A percentile compares a stretch with the other conserved stretches of the same genome.
Evolutionary conservation across 192 early-diverging fungal genomes (phyloP).

Genomic region (Gaertneriomyces sp.): DNA sequence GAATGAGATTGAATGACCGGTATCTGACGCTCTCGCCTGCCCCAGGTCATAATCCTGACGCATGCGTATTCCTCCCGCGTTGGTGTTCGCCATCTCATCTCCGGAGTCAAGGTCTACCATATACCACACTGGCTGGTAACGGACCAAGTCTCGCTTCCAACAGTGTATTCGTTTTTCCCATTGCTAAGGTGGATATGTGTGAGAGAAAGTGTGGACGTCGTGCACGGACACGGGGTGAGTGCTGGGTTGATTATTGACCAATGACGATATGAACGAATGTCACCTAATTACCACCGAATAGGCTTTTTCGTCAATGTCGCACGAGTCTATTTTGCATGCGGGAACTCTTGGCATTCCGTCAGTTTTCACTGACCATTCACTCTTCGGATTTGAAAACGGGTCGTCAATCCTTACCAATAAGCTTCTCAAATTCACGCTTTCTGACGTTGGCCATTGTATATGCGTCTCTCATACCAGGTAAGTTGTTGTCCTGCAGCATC

Average conservation of each 20-base stretch:
- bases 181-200: constrained; percentile 88
- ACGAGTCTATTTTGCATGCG: constrained; percentile 38
- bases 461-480: constrained; percentile 96
- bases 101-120: constrained; percentile 95
- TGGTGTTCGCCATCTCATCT: constrained; percentile 87
- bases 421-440: constrained; percentile 91
- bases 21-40: not conserved
- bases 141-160: constrained; percentile 86
- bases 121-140: constrained; percentile 79
- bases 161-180: constrained; percentile 79
- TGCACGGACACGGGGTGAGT: constrained; percentile 84
- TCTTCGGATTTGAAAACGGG: constrained; percentile 95
- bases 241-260: not conserved
- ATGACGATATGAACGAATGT: not conserved
- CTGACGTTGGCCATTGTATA: constrained; percentile 96
- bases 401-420: constrained; percentile 94
- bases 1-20: not conserved
- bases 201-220: constrained; percentile 86
- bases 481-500: not conserved
- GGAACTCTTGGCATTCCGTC: constrained; percentile 92
- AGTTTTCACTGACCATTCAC: constrained; percentile 94
- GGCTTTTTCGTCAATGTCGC: constrained; percentile 55
- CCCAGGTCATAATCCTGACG: constrained; percentile 82
- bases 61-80: constrained; percentile 72
- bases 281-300: constrained; percentile 1